Base-by-base conservation (phyloP, 176 grass and related monocot species). In the Oryza glaberrima region DNA sequence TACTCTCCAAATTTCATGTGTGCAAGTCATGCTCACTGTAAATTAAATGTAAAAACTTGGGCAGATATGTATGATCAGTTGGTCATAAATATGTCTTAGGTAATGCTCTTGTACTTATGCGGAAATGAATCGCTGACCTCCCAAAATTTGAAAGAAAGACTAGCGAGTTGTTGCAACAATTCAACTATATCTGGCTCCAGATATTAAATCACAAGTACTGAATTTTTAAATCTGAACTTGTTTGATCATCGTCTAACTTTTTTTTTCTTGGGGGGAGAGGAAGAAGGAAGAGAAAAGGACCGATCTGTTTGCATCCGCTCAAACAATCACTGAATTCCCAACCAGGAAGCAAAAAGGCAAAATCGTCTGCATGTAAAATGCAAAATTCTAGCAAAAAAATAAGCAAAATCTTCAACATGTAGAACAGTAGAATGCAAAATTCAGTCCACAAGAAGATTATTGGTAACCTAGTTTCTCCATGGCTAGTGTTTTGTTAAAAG, bases 1-100 rank as follows among this genome's bases (percentile, higher is more conserved):
- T 72, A 77, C 34, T 56, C 40, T 67, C 80, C 3, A 78, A 90
- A 86, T 86, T 90, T 86, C 88, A 82, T 86, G 79, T 86, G 83
- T 90, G 83, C 83, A 90, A 82, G 67, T 16, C 71, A 82, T 66
- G 38, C 56, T 44, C 75, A 45, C 23, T 76, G 64, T 77, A 84
- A 79, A 75, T 14, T 74, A 3, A 66, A 67, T 67, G 13, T 11
- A 81, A 23, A 81, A 22, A 25, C 22, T 23, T 66, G 26, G 45
- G 12, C 36, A 25, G 5, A 23, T 52, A 5, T 32, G 16, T 23
- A 19, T 64, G 44, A 22, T 46, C 58, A 30, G 20, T n/a, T 79
- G 9, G 25, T 20, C 58, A 32, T 45, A 65, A 36, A 14, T 83
- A 20, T 30, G 11, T 70, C 69, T 44, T 89, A 66, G 70, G 34